Evolutionary conservation across 441 rosid genomes (phyloP).

Genomic region (Eutrema salsugineum): DNA sequence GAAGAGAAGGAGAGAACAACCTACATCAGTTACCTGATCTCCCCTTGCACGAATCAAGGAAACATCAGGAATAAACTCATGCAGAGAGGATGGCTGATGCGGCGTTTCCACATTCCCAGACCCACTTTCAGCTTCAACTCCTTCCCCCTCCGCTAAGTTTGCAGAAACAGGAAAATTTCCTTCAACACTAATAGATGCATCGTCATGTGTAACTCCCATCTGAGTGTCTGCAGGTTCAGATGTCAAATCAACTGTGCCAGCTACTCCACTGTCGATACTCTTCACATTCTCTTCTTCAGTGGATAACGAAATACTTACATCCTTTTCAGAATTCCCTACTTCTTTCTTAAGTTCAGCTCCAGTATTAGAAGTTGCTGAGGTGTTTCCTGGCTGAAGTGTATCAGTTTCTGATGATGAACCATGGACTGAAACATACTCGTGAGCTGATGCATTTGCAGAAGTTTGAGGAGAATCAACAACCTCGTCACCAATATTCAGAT

Average conservation of each 20-base stretch:
- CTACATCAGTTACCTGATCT: slow-evolving; percentile 88
- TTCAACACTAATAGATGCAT: slow-evolving; percentile 19
- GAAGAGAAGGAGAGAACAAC: slow-evolving; percentile 71
- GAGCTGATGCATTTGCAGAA: slow-evolving; percentile 36
- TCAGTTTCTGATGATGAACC: slow-evolving; percentile 35
- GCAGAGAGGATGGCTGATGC: slow-evolving; percentile 35
- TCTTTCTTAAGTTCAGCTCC: slow-evolving; percentile 27
- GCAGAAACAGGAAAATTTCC: slow-evolving; percentile 17
- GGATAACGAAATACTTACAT: slow-evolving; percentile 29
- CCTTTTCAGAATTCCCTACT: slow-evolving; percentile 32
- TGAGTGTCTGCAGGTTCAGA: slow-evolving; percentile 32
- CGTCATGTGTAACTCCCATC: slow-evolving; percentile 37
- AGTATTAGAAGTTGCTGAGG: slow-evolving; percentile 19
- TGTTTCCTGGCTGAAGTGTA: slow-evolving; percentile 29
- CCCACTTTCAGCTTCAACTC: slow-evolving; percentile 34
- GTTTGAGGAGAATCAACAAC: slow-evolving; percentile 41
- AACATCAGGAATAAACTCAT: slow-evolving; percentile 43
- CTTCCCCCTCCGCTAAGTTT: slow-evolving; percentile 27
- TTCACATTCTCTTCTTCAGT: slow-evolving; percentile 32
- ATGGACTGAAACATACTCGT: slow-evolving; percentile 37
- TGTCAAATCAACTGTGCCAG: slow-evolving; percentile 26
- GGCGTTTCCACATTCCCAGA: slow-evolving; percentile 30
- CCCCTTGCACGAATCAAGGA: slow-evolving; percentile 50
- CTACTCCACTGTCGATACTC: slow-evolving; percentile 24
- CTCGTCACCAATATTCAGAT: slow-evolving; percentile 35